Evolutionary conservation across 352 stramenopile species (phyloP), one percentile per base, ranked within the genome.

Genomic region (Phytophthora idaei): DNA sequence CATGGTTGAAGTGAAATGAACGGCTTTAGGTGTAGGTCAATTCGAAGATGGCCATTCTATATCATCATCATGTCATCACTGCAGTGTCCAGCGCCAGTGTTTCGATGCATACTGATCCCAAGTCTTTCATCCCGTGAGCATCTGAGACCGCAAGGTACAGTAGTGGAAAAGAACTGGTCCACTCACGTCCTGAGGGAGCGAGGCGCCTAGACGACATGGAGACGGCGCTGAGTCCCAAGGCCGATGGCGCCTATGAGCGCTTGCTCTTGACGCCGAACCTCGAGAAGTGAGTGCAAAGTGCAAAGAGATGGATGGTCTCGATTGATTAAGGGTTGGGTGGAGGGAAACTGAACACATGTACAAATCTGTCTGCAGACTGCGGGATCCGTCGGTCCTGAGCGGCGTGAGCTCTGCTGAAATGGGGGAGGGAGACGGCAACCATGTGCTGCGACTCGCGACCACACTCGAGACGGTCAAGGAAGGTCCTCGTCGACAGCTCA

Each of bases 401-500:
- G 60, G 50, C 41, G 69, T 61, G 37, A 66, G 44, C 45, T 66
- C 32, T 8, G 64, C 72, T 25, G 74, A 83, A 49, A 47, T 72
- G 60, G 71, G 64, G n/a, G 61, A 71, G 17, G 66, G 45, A 42
- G 66, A 73, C 31, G 39, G 51, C 27, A 58, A 55, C 32, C 54
- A 48, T 25, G 58, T 60, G 37, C 11, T 73, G 47, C 53, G 58
- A 48, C 56, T 60, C n/a, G 64, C 44, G 9, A 34, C 45, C 14
- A 75, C 50, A 51, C 49, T 81, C 31, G 64, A 76, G 53, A 61
- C 68, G 7, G 76, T 79, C 39, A 85, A 83, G 64, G 74, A 81
- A 63, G 74, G 74, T 25, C 57, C 57, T 45, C 77, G 66, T 28
- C 80, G 80, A 49, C 77, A 86, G 64, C 74, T 89, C 36, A 83